A percentile compares a stretch with the other conserved stretches of the same genome.
Conservation (phyloP, 192 early-diverging fungal species). For the Backusella parvicylindrica region DNA sequence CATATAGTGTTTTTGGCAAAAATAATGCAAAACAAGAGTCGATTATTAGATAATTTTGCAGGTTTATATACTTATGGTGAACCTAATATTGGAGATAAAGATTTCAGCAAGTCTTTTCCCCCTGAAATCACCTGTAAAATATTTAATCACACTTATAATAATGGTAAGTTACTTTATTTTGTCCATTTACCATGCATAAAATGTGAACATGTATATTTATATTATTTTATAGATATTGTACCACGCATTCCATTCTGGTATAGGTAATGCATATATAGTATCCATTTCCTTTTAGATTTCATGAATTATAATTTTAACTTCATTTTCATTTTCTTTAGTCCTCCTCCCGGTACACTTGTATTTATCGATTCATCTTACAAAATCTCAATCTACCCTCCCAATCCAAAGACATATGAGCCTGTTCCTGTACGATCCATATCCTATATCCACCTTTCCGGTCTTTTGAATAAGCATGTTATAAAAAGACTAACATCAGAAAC, state of each 20-base stretch:
- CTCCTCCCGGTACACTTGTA: constrained; percentile 50
- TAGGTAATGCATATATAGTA: too few species aligned
- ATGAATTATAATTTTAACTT: too few species aligned
- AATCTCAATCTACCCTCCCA: constrained; percentile 51
- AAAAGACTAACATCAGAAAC: constrained; percentile 38
- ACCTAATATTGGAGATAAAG: constrained; percentile 47
- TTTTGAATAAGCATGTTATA: constrained; percentile 43
- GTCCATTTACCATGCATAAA: too few species aligned
- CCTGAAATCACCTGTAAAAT: constrained; percentile 45
- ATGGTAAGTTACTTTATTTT: constrained; percentile 33
- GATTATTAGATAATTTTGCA: constrained; percentile 44
- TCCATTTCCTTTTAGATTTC: too few species aligned
- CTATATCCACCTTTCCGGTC: constrained; percentile 50
- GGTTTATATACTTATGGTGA: constrained; percentile 53
- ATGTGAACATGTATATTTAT: background rate
- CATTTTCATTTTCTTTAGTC: too few species aligned
- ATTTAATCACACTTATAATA: constrained; percentile 55
- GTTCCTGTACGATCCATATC: constrained; percentile 51
- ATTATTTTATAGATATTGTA: constrained; percentile 1
- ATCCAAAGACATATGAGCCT: constrained; percentile 41
- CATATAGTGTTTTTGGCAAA: constrained; percentile 47
- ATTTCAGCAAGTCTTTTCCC: constrained; percentile 46
- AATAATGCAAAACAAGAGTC: constrained; percentile 45
- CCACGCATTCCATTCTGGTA: constrained; percentile 15
- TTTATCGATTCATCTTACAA: constrained; percentile 48